Percentiles rank a stretch among this genome's conserved stretches.
phyloP scores from a whole-genome alignment of 2,329 filamentous ascomycete genomes.

The Penicillium sp. region DNA sequence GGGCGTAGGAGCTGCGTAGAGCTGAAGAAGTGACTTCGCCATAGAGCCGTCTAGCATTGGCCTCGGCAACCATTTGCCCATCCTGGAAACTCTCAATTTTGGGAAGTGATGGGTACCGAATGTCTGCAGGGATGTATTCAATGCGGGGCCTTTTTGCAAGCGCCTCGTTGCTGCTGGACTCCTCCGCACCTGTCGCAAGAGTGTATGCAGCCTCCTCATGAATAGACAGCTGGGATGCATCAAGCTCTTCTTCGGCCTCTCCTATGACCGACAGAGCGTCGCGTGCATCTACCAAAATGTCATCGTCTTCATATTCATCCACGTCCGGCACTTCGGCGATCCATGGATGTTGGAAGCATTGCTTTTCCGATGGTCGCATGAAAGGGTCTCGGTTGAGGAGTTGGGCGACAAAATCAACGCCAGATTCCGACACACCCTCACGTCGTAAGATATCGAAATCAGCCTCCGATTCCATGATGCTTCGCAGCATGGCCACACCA shows the following conservation, averaged over 20 bases:
- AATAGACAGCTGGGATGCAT: constrained; percentile 68
- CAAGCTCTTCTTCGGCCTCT: constrained; percentile 48
- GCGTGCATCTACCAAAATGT: constrained; percentile 56
- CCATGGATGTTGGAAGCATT: constrained; percentile 76
- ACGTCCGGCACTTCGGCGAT: constrained; percentile 59
- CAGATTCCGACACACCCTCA: constrained; percentile 63
- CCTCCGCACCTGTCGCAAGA: constrained; percentile 38
- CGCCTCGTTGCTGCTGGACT: constrained; percentile 39
- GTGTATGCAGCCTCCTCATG: constrained; percentile 48
- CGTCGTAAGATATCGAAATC: constrained; percentile 66
- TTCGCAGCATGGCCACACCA: constrained; percentile 74
- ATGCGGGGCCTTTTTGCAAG: constrained; percentile 44
- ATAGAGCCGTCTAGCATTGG: constrained; percentile 56
- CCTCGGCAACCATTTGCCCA: constrained; percentile 29
- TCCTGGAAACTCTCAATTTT: constrained; percentile 42
- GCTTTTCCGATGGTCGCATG: constrained; percentile 70
- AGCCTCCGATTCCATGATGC: constrained; percentile 78
- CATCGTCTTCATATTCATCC: constrained; percentile 66
- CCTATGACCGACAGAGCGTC: constrained; percentile 42
- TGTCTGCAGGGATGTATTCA: constrained; percentile 34
- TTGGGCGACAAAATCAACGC: constrained; percentile 72
- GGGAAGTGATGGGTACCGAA: constrained; percentile 50
- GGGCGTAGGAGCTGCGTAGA: constrained; percentile 56
- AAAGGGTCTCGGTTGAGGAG: constrained; percentile 84
- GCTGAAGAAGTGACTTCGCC: constrained; percentile 64